A percentile compares a stretch with the other conserved stretches of the same genome.
phyloP scores from a whole-genome alignment of 495 filamentous ascomycete genomes.

The Penicillium desertorum region DNA sequence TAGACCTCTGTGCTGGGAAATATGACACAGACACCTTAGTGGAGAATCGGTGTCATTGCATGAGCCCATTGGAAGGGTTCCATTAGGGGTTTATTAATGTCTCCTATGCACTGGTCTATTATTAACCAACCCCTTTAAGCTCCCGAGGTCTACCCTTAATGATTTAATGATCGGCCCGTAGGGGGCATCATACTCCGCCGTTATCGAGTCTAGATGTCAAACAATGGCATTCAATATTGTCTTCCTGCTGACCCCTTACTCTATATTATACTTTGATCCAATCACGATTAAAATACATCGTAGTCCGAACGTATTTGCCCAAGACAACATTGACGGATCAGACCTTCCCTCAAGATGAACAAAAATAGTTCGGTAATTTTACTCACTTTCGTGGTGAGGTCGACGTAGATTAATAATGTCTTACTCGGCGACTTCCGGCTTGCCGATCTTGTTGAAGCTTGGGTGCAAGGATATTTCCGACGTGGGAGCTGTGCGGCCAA shows the following conservation, averaged over 20 bases:
- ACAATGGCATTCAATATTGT: not conserved
- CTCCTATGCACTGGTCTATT: not conserved
- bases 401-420: not conserved
- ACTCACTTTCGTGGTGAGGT: not conserved
- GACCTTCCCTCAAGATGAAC: not conserved
- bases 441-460: not conserved
- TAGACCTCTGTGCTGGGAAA: not conserved
- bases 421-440: not conserved
- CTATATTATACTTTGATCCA: not conserved
- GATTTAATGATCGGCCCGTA: not conserved
- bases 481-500: not conserved
- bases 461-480: not conserved
- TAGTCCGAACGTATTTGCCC: not conserved
- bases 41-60: not conserved
- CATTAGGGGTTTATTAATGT: not conserved
- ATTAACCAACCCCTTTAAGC: not conserved
- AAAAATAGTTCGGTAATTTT: not conserved
- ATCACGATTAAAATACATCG: not conserved
- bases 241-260: not conserved
- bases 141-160: not conserved
- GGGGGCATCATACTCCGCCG: not conserved
- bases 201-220: not conserved
- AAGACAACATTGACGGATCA: not conserved
- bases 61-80: not conserved
- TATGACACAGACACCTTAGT: conserved; percentile 1